phyloP scores from a whole-genome alignment of 257 asterid genomes.

The Asclepias syriaca region DNA sequence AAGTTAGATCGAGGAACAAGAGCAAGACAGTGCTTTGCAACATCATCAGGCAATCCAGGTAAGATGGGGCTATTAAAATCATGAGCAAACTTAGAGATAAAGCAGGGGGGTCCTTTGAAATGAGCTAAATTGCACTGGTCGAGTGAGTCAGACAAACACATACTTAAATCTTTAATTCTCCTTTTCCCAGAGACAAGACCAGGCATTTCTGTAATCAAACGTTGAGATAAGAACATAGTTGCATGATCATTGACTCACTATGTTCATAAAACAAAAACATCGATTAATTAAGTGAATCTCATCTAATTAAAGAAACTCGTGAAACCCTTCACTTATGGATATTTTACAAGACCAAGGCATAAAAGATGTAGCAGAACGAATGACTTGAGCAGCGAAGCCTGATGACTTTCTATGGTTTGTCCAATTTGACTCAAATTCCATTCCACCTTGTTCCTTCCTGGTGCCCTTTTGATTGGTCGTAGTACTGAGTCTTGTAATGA shows the following conservation, averaged over 20 bases:
- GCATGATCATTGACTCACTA: neutral
- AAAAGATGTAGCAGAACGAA: slow-evolving; percentile 46
- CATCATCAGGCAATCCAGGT: slow-evolving; percentile 87
- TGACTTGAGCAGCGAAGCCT: slow-evolving; percentile 45
- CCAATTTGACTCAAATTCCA: slow-evolving; percentile 63
- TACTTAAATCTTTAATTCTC: slow-evolving; percentile 30
- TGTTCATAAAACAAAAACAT: slow-evolving; percentile 8
- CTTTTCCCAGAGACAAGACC: slow-evolving; percentile 11
- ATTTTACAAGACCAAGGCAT: slow-evolving; percentile 77
- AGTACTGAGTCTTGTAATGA: slow-evolving; percentile 16
- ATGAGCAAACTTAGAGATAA: slow-evolving; percentile 29
- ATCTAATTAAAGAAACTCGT: slow-evolving; percentile 47
- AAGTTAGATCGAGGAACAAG: slow-evolving; percentile 65
- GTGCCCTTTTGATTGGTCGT: slow-evolving; percentile 20
- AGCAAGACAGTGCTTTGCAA: slow-evolving; percentile 69
- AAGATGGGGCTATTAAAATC: slow-evolving; percentile 38
- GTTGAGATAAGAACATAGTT: neutral
- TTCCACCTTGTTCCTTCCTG: slow-evolving; percentile 35
- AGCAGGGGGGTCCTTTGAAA: slow-evolving; percentile 25
- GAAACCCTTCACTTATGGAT: slow-evolving; percentile 59
- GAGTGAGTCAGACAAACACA: slow-evolving; percentile 34
- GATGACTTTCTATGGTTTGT: slow-evolving; percentile 39
- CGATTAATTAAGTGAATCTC: slow-evolving; percentile 15
- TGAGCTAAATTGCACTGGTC: slow-evolving; percentile 23
- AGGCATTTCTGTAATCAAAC: slow-evolving; percentile 3